phyloP scores from a whole-genome alignment of 768 basidiomycete genomes.

The Boletus sp. region DNA sequence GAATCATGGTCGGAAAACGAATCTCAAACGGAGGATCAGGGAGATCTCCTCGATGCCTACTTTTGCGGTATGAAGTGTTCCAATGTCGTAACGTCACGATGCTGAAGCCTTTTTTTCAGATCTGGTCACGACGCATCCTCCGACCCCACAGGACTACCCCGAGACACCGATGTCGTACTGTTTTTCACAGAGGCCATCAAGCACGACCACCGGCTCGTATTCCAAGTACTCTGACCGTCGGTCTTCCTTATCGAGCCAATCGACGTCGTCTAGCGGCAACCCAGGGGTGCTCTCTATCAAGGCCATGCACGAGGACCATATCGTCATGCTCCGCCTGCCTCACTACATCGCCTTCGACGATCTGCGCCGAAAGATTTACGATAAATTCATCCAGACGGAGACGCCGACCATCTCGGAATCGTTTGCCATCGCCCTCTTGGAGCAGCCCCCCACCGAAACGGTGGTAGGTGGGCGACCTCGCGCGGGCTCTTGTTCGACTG shows the following conservation, averaged over 20 bases:
- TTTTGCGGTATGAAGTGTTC: constrained; percentile 34
- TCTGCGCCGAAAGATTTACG: constrained; percentile 55
- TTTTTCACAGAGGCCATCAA: constrained; percentile 8
- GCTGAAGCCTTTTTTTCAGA: constrained; percentile 22
- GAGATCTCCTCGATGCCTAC: constrained; percentile 43
- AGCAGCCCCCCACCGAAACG: constrained; percentile 32
- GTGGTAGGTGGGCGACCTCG: constrained; percentile 25
- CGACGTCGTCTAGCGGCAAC: constrained; percentile 30
- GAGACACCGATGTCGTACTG: constrained; percentile 21
- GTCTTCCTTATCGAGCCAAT: constrained; percentile 37
- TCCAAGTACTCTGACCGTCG: constrained; percentile 19
- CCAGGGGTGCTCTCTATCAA: constrained; percentile 51
- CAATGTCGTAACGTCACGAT: background rate
- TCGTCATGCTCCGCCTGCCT: constrained; percentile 59
- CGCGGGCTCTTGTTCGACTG: constrained; percentile 35
- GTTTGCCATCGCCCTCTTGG: constrained; percentile 57
- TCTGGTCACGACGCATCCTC: constrained; percentile 17
- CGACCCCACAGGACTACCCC: constrained; percentile 11
- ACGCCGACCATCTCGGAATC: constrained; percentile 49
- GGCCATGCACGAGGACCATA: constrained; percentile 58
- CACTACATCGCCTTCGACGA: constrained; percentile 48
- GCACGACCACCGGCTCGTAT: constrained; percentile 4
- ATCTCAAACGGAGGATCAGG: constrained; percentile 24
- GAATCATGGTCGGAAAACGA: constrained; percentile 26
- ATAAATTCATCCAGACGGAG: constrained; percentile 67